Conservation (phyloP, 2,329 filamentous ascomycete species). For the Zopfia rhizophila region DNA sequence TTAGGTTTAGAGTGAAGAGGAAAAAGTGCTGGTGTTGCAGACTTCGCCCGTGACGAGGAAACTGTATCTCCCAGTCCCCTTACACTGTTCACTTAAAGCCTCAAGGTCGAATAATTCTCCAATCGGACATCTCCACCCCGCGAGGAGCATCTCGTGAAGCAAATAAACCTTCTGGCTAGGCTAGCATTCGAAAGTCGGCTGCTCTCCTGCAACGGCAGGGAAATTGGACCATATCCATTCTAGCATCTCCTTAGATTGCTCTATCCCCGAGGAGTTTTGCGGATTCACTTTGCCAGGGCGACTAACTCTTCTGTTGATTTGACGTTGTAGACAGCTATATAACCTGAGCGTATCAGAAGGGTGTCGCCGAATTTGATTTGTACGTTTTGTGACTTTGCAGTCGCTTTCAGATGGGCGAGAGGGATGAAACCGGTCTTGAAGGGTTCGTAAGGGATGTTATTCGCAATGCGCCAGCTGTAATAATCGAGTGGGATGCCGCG, state of each 20-base stretch:
- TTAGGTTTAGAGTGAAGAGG: no score
- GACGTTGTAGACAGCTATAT: constrained; percentile 11
- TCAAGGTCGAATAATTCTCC: constrained; percentile 43
- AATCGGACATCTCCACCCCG: constrained; percentile 32
- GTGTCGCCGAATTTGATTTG: constrained; percentile 26
- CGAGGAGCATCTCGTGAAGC: constrained; percentile 30
- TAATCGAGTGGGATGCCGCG: constrained; percentile 65
- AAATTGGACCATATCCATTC: constrained; percentile 75
- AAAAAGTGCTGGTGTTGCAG: no score
- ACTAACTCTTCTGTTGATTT: not conserved
- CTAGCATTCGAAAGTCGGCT: constrained; percentile 68
- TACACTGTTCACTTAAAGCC: constrained; percentile 32
- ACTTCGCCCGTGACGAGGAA: no score
- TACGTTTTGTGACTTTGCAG: not conserved
- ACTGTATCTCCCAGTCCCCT: constrained; percentile 32
- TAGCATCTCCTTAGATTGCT: constrained; percentile 56
- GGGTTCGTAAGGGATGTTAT: constrained; percentile 13
- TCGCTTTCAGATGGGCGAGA: constrained; percentile 11
- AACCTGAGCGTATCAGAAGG: constrained; percentile 22
- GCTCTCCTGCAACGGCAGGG: constrained; percentile 69
- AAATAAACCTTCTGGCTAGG: constrained; percentile 32
- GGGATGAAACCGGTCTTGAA: constrained; percentile 17
- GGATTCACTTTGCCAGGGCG: constrained; percentile 8
- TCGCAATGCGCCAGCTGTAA: constrained; percentile 37
- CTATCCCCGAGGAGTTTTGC: constrained; percentile 24